Evolutionary conservation across 495 filamentous ascomycete species (phyloP), one percentile per base, ranked within the genome.

Genomic region (Achaetomiella virescens): DNA sequence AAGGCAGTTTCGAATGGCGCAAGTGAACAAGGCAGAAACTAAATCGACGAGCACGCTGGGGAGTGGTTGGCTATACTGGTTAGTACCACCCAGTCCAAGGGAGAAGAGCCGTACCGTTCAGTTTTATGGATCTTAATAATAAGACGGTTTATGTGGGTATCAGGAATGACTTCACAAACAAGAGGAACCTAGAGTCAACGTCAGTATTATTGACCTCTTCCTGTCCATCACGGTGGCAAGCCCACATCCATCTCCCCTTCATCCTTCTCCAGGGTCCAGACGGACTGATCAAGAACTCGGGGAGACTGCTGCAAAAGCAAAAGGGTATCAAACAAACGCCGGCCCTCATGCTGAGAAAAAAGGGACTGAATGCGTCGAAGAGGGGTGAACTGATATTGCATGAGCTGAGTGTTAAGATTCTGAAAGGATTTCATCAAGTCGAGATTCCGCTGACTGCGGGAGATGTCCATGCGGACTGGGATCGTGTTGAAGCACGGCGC

Each of bases 401-500:
- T 58, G 9, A 81, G 70, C 11, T 81, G 70, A 3, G 75, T 69
- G 61, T 86, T 89, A 36, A 80, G 60, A 1, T 57, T 62, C 29
- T 89, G 83, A 7, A 88, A 73, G 1, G 65, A 63, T 29, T 73
- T 75, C 55, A 76, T 71, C 15, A 87, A 59, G 9, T 83, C 78
- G n/a, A 71, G 46, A 50, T 83, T 83, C 15, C 65, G 57, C 48
- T 76, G 54, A 47, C 64, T 21, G 42, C 52, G 11, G 49, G 70
- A 63, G n/a, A 85, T 48, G 27, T 80, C 65, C 49, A 86, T 66
- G 18, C 90, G 78, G n/a, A 90, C 70, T 1, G 91, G 90, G 20
- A 96, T 74, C 0, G 91, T 96, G 57, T 92, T 95, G 71, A 96
- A 93, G 64, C 89, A 90, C 1, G 91, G 91, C 1, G 87, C 85